phyloP scores from a whole-genome alignment of 805 yeast species.

The Ogataea methylovora region DNA sequence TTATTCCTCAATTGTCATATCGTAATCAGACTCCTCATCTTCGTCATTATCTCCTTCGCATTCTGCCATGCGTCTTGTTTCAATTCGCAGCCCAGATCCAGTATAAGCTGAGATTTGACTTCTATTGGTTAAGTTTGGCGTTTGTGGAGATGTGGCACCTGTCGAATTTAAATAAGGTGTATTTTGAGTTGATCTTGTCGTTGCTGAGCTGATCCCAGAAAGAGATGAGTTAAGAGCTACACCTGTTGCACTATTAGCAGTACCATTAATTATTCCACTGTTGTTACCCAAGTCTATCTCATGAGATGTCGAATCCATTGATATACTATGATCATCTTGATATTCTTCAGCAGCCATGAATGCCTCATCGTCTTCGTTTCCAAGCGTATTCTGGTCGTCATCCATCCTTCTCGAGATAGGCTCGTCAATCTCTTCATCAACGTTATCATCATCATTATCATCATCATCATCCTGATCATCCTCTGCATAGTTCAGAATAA shows the following conservation, averaged over 20 bases:
- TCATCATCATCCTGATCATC: slow-evolving; percentile 18
- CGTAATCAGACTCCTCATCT: slow-evolving; percentile 17
- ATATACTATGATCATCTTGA: slow-evolving; percentile 25
- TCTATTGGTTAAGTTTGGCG: slow-evolving; percentile 6
- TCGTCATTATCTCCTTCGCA: slow-evolving; percentile 1
- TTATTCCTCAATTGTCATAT: slow-evolving; percentile 24
- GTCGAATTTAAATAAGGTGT: slow-evolving; percentile 1
- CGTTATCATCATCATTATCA: slow-evolving; percentile 5
- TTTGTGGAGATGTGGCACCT: slow-evolving; percentile 14
- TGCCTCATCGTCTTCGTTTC: slow-evolving; percentile 10
- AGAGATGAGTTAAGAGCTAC: too few species aligned
- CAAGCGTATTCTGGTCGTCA: too few species aligned
- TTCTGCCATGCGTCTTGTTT: neutral
- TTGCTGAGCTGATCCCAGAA: too few species aligned
- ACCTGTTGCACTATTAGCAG: slow-evolving; percentile 2
- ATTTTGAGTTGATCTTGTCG: too few species aligned
- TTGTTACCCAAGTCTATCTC: slow-evolving; percentile 1
- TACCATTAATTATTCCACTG: slow-evolving; percentile 4
- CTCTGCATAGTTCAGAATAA: slow-evolving; percentile 25
- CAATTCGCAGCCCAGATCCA: slow-evolving; percentile 10
- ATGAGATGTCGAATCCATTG: slow-evolving; percentile 10
- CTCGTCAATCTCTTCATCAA: neutral
- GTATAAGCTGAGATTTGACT: slow-evolving; percentile 3
- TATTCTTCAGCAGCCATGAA: slow-evolving; percentile 33
- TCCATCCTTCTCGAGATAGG: too few species aligned